Evolutionary conservation across 345 rosid species (phyloP).

Genomic region (Citrus reticulata): DNA sequence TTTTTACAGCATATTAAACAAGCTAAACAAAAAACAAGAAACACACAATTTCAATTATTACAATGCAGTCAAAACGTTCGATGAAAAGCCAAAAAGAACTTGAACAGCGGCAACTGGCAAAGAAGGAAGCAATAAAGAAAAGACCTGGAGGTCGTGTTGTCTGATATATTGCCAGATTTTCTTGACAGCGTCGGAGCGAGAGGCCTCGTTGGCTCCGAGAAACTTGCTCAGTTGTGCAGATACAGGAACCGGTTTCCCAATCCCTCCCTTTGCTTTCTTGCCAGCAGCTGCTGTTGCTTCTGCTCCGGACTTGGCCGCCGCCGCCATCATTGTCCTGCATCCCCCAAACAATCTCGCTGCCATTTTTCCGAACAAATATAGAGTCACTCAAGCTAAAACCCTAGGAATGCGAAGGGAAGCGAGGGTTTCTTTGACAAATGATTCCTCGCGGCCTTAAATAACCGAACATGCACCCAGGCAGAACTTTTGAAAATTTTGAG

Average conservation of each 20-base stretch:
- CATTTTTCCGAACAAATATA: neutral
- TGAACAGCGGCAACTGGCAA: neutral
- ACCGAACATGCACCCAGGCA: neutral
- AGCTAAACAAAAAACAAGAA: neutral
- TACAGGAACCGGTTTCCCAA: slow-evolving; percentile 16
- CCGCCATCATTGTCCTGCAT: slow-evolving; percentile 9
- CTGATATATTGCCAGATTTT: slow-evolving; percentile 49
- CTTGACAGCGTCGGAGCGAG: slow-evolving; percentile 45
- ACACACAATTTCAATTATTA: too few relatives aligned
- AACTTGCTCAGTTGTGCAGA: slow-evolving; percentile 34
- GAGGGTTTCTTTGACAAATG: neutral
- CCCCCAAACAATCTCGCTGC: slow-evolving; percentile 2
- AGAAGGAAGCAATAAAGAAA: neutral
- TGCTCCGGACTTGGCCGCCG: slow-evolving; percentile 1
- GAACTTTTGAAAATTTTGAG: neutral
- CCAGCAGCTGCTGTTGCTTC: neutral
- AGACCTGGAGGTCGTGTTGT: slow-evolving; percentile 48
- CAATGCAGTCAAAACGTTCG: neutral
- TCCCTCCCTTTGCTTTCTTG: neutral
- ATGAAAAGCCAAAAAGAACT: neutral
- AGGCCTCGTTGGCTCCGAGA: slow-evolving; percentile 38
- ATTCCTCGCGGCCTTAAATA: neutral
- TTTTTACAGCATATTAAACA: neutral
- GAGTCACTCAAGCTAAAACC: neutral
- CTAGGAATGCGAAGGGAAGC: neutral